A percentile compares a stretch with the other conserved stretches of the same genome.
Evolutionary conservation across 768 basidiomycete genomes (phyloP).

Genomic region (Boletus rubroflammeus): DNA sequence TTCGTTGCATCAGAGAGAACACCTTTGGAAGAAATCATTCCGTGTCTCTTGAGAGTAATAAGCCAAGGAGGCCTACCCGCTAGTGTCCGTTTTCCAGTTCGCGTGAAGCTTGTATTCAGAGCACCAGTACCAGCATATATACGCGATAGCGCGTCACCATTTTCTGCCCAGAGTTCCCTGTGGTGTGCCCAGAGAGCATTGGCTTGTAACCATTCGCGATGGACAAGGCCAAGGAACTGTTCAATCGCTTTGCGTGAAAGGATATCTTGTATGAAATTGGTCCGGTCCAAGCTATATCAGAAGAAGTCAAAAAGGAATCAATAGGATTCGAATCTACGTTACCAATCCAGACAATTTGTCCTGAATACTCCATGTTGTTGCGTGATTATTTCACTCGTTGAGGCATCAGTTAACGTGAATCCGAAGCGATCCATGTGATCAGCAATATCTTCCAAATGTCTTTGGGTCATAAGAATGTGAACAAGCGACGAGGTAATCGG

Average conservation of each 20-base stretch:
- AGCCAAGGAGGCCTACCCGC: constrained; percentile 50
- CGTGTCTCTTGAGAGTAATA: not conserved
- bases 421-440: constrained; percentile 76
- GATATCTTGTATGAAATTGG: constrained; percentile 96
- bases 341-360: constrained; percentile 96
- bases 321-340: not conserved
- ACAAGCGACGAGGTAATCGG: not conserved
- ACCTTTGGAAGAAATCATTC: constrained; percentile 41
- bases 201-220: constrained; percentile 70
- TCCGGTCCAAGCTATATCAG: constrained; percentile 77
- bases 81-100: constrained; percentile 90
- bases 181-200: constrained; percentile 79
- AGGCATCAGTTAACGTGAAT: constrained; percentile 76
- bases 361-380: constrained; percentile 90
- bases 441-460: constrained; percentile 55
- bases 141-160: constrained; percentile 86
- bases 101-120: constrained; percentile 92
- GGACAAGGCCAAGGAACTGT: constrained; percentile 75
- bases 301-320: constrained; percentile 1
- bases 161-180: constrained; percentile 95
- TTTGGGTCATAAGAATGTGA: constrained; percentile 28
- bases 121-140: constrained; percentile 95
- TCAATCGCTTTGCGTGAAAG: constrained; percentile 79
- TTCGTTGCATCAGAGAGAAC: constrained; percentile 96
- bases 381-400: constrained; percentile 69